Evolutionary conservation across 225 moss, liverwort and hornwort genomes (phyloP).

Genomic region (Pseudisothecium myosuroides): DNA sequence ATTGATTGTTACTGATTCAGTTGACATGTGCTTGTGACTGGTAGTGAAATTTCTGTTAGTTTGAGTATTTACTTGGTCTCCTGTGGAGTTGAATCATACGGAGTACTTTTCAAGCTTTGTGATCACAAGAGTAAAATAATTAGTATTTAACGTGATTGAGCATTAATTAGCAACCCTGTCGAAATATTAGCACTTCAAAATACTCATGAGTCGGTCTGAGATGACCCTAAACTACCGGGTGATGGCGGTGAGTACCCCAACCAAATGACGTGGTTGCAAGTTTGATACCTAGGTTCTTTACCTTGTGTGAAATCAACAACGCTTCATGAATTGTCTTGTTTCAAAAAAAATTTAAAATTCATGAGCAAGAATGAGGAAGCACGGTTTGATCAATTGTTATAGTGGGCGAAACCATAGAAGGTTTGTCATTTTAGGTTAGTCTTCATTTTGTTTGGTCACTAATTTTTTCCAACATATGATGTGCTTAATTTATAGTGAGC

Average conservation of each 20-base stretch:
- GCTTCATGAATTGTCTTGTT: no score
- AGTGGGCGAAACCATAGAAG: not conserved
- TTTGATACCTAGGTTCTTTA: no score
- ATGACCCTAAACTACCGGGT: no score
- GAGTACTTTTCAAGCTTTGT: not conserved
- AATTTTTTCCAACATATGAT: not conserved
- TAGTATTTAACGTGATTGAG: no score
- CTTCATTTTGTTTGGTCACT: not conserved
- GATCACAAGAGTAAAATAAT: not conserved
- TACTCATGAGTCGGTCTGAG: no score
- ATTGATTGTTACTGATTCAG: not conserved
- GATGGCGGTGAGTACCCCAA: no score
- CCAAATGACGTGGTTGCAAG: no score
- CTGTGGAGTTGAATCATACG: not conserved
- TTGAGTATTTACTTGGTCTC: not conserved
- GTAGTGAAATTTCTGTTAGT: not conserved
- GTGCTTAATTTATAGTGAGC: not conserved
- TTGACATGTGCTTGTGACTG: not conserved
- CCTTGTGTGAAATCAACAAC: no score
- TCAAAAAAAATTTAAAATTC: no score
- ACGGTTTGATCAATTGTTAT: not conserved
- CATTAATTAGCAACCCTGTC: not conserved
- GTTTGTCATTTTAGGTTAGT: not conserved
- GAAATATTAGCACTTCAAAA: no score
- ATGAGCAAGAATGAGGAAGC: not conserved